A percentile compares a stretch with the other conserved stretches of the same genome.
phyloP scores from a whole-genome alignment of 768 basidiomycete genomes.

The Mycena sanguinolenta region DNA sequence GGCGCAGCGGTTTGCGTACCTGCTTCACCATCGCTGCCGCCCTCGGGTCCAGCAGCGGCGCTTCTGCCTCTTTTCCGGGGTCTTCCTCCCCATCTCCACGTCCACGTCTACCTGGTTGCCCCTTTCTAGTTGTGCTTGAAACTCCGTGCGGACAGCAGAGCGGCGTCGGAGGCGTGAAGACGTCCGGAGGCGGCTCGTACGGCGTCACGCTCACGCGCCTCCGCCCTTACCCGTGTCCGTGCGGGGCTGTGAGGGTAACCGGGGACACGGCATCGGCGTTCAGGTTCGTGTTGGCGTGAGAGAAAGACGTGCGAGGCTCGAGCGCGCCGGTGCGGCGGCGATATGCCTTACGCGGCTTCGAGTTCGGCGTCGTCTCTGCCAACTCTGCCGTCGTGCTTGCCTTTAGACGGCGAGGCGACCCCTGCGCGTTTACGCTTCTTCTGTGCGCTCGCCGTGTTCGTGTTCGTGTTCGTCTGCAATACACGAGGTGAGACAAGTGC shows the following conservation, averaged over 20 bases:
- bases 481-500: neutral
- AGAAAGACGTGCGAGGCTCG: slow-evolving; percentile 29
- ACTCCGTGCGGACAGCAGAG: neutral
- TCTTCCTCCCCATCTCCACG: no score
- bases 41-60: no score
- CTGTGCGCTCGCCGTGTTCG: slow-evolving; percentile 25
- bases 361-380: slow-evolving; percentile 66
- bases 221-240: no score
- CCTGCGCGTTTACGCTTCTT: slow-evolving; percentile 57
- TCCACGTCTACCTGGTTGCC: no score
- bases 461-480: slow-evolving; percentile 40
- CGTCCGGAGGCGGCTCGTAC: slow-evolving; percentile 76
- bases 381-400: slow-evolving; percentile 40
- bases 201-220: slow-evolving; percentile 74
- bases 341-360: slow-evolving; percentile 67
- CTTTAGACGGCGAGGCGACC: slow-evolving; percentile 35
- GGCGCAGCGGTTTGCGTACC: no score
- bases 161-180: slow-evolving; percentile 73
- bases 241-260: slow-evolving; percentile 36
- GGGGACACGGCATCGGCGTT: slow-evolving; percentile 63
- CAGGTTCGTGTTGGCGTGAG: no score
- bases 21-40: no score
- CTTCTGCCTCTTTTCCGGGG: no score
- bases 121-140: slow-evolving; percentile 37
- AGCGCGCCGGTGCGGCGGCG: slow-evolving; percentile 24